phyloP scores from a whole-genome alignment of 2,329 filamentous ascomycete species.

The Calonectria pseudoturangicola region DNA sequence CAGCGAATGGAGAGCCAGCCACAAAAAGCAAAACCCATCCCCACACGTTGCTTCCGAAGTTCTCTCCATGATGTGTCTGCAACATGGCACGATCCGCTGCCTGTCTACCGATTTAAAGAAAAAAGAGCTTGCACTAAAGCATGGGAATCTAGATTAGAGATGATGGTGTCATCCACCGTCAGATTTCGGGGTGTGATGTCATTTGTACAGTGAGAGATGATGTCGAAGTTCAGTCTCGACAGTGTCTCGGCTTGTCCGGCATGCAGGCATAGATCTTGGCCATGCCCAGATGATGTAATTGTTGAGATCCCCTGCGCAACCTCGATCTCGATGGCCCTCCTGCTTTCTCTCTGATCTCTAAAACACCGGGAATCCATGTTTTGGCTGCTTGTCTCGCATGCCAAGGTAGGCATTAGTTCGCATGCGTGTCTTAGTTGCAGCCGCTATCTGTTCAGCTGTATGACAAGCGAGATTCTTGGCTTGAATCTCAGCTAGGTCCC shows the following conservation, averaged over 20 bases:
- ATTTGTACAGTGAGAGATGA: too few species aligned
- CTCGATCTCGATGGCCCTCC: background rate
- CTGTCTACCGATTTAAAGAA: too few species aligned
- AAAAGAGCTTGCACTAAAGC: too few species aligned
- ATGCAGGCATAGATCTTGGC: background rate
- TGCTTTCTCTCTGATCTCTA: too few species aligned
- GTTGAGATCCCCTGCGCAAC: background rate
- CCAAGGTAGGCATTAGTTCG: background rate
- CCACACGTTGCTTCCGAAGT: background rate
- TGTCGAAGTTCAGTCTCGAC: background rate
- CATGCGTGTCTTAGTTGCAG: background rate
- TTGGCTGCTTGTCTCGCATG: background rate
- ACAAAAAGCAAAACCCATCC: background rate
- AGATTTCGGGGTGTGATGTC: too few species aligned
- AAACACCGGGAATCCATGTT: background rate
- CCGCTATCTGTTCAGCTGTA: background rate
- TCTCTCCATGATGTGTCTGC: background rate
- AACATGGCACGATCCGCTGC: too few species aligned
- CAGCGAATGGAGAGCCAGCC: background rate
- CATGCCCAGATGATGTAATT: background rate
- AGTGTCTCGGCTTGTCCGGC: background rate
- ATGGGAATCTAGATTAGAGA: too few species aligned
- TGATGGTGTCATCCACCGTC: too few species aligned
- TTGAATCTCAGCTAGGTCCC: background rate
- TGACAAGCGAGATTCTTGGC: background rate